Conservation (phyloP, 2,329 filamentous ascomycete species). For the Penicillium aurantiogriseum region DNA sequence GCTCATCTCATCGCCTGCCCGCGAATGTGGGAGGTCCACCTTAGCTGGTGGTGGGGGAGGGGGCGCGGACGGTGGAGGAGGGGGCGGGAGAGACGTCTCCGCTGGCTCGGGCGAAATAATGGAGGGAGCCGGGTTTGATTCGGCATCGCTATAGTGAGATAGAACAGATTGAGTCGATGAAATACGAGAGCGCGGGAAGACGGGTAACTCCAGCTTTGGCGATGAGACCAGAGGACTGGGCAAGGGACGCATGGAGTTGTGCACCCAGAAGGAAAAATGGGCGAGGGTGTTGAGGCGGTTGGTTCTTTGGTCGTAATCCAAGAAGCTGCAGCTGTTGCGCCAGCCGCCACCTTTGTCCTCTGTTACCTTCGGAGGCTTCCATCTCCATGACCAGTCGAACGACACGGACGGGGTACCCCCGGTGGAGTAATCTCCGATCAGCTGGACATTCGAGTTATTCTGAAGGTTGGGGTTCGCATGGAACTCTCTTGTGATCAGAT, state of each 20-base stretch:
- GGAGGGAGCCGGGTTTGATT: slow-evolving; percentile 46
- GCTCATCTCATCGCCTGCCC: slow-evolving; percentile 80
- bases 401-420: slow-evolving; percentile 78
- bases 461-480: slow-evolving; percentile 96
- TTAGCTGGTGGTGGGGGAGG: slow-evolving; percentile 57
- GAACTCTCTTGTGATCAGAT: slow-evolving; percentile 90
- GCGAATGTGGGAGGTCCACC: slow-evolving; percentile 82
- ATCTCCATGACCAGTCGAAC: slow-evolving; percentile 96
- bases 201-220: slow-evolving; percentile 68
- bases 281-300: slow-evolving; percentile 85
- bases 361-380: slow-evolving; percentile 78
- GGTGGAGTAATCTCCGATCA: slow-evolving; percentile 89
- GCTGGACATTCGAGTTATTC: slow-evolving; percentile 92
- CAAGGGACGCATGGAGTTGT: slow-evolving; percentile 56
- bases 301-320: slow-evolving; percentile 93
- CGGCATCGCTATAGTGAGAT: slow-evolving; percentile 72
- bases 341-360: slow-evolving; percentile 89
- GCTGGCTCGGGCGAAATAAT: slow-evolving; percentile 33
- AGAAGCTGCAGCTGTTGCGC: slow-evolving; percentile 95
- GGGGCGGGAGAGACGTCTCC: slow-evolving; percentile 21
- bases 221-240: slow-evolving; percentile 62
- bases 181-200: slow-evolving; percentile 74
- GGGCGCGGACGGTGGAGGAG: slow-evolving; percentile 23
- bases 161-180: slow-evolving; percentile 86
- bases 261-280: slow-evolving; percentile 93